These are phyloP conservation scores for Phoma sp. DNA, from an alignment of 2,329 filamentous ascomycete species.

Conservation along the genomic window DNA sequence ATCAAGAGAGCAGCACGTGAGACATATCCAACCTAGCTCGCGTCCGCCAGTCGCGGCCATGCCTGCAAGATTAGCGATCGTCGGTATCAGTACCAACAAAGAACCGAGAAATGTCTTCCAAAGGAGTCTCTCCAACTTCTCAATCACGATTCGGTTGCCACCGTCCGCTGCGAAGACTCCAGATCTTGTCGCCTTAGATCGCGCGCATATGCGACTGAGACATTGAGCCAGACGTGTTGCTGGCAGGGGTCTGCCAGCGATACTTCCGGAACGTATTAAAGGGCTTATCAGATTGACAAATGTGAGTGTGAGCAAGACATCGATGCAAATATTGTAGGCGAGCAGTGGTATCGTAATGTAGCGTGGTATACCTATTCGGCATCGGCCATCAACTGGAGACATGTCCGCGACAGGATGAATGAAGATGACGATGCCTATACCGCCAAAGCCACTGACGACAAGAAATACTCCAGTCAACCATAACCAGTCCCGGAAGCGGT, in stretches of 20 bases:
- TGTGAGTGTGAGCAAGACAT: slow-evolving; percentile 47
- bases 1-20: slow-evolving; percentile 50
- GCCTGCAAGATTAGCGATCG: slow-evolving; percentile 45
- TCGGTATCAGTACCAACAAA: slow-evolving; percentile 48
- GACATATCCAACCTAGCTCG: slow-evolving; percentile 51
- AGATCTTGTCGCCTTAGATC: not conserved
- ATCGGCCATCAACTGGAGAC: slow-evolving; percentile 38
- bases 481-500: slow-evolving; percentile 41
- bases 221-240: slow-evolving; percentile 22
- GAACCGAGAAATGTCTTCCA: slow-evolving; percentile 42
- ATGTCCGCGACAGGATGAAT: slow-evolving; percentile 41
- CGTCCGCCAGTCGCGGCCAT: slow-evolving; percentile 39
- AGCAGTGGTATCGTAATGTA: slow-evolving; percentile 47
- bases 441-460: not conserved
- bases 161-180: slow-evolving; percentile 11
- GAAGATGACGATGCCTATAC: slow-evolving; percentile 37
- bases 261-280: slow-evolving; percentile 27
- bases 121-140: slow-evolving; percentile 34
- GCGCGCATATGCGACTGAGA: slow-evolving; percentile 20
- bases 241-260: slow-evolving; percentile 3
- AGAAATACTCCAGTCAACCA: slow-evolving; percentile 43
- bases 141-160: slow-evolving; percentile 25
- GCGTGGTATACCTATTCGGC: slow-evolving; percentile 49
- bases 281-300: slow-evolving; percentile 48
- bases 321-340: slow-evolving; percentile 48